Evolutionary conservation across 2,329 filamentous ascomycete genomes (phyloP).

Genomic region (Coniochaeta hoffmannii): DNA sequence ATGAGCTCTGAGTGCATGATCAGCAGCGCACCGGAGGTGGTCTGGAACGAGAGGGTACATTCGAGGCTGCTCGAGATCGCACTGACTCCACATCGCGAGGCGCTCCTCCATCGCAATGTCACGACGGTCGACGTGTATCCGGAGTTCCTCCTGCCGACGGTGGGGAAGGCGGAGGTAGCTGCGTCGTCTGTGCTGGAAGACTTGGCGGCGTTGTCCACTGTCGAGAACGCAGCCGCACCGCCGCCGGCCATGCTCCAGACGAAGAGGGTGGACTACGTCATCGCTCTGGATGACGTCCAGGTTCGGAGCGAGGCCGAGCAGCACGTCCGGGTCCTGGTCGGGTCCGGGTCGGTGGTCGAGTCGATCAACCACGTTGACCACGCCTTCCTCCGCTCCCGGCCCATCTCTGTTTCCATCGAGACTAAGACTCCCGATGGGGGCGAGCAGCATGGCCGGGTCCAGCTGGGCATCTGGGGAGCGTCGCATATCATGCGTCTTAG

Average conservation of each 20-base stretch:
- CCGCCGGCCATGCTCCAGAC: neutral
- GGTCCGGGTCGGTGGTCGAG: neutral
- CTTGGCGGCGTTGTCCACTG: no score
- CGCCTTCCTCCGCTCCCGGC: neutral
- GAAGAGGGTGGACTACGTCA: neutral
- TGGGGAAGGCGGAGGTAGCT: neutral
- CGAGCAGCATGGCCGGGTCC: neutral
- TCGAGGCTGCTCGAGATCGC: neutral
- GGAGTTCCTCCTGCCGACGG: neutral
- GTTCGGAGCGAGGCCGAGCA: neutral
- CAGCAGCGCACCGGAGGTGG: neutral
- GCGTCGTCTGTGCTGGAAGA: no score
- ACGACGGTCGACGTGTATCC: neutral
- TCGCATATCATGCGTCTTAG: neutral
- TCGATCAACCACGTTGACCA: neutral
- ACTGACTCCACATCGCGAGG: neutral
- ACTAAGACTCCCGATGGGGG: neutral
- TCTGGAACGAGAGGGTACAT: neutral
- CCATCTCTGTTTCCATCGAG: neutral
- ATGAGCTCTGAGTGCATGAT: neutral
- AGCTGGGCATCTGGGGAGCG: neutral
- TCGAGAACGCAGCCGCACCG: no score
- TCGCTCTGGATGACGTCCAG: neutral
- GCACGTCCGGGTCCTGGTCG: neutral
- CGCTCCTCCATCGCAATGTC: neutral